Evolutionary conservation across 371 early-diverging fungal species (phyloP).

Genomic region (Mucor racemosus): DNA sequence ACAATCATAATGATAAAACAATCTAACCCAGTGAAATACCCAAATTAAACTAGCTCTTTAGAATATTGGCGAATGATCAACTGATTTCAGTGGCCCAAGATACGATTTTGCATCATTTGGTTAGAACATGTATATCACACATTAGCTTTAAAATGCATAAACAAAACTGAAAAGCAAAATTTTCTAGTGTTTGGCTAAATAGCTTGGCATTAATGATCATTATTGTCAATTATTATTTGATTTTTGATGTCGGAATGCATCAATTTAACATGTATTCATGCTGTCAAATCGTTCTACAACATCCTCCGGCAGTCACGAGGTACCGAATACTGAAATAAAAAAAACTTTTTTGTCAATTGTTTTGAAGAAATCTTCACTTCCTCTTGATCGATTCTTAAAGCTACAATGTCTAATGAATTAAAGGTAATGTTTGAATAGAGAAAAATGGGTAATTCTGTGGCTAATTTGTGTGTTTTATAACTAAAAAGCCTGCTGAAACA

Average conservation of each 20-base stretch:
- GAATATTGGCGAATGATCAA: no score
- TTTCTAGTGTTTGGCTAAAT: no score
- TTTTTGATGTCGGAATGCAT: background rate
- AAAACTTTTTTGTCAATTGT: background rate
- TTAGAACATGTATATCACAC: no score
- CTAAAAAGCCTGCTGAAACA: background rate
- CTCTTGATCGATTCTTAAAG: constrained; percentile 1
- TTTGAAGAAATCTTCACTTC: background rate
- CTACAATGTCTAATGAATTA: constrained; percentile 4
- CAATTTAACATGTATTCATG: background rate
- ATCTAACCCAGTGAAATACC: no score
- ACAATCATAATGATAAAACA: no score
- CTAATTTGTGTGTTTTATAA: background rate
- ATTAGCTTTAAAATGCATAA: no score
- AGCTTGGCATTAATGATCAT: no score
- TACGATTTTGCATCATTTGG: no score
- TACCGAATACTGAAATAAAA: background rate
- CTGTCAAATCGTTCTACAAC: background rate
- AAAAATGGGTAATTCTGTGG: background rate
- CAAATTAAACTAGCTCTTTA: no score
- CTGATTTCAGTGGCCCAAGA: no score
- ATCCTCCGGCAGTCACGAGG: background rate
- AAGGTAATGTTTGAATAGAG: background rate
- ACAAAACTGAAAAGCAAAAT: no score
- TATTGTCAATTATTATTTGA: no score